Conservation (phyloP, 441 rosid genomes). For the Manihot esculenta region DNA sequence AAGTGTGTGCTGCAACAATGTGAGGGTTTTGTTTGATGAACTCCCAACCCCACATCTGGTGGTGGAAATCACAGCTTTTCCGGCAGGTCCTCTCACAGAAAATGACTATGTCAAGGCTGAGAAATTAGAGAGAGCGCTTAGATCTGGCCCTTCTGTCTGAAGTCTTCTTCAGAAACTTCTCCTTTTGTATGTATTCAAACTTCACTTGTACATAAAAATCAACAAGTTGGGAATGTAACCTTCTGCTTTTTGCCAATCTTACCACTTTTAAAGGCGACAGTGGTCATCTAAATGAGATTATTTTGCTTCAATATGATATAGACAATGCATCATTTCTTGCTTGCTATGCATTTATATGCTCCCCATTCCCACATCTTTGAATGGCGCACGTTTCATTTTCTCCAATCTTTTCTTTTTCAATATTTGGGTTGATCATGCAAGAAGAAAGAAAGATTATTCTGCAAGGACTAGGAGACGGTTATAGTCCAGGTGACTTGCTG, state of each 20-base stretch:
- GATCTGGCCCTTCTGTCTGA: slow-evolving; percentile 74
- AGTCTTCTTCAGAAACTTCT: background rate
- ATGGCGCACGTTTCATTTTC: too few species aligned
- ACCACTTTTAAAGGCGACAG: background rate
- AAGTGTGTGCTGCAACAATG: slow-evolving; percentile 96
- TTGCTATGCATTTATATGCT: too few species aligned
- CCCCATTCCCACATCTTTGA: too few species aligned
- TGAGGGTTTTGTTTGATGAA: slow-evolving; percentile 93
- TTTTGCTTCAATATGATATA: background rate
- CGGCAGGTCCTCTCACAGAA: slow-evolving; percentile 78
- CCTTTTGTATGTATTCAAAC: slow-evolving; percentile 17
- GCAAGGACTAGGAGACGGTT: too few species aligned
- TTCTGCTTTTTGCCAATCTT: slow-evolving; percentile 12
- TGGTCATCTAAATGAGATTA: background rate
- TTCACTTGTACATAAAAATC: slow-evolving; percentile 32
- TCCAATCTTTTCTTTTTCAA: too few species aligned
- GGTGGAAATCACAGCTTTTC: slow-evolving; percentile 85
- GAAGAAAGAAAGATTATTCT: too few species aligned
- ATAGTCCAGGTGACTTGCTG: too few species aligned
- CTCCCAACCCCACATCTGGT: slow-evolving; percentile 86
- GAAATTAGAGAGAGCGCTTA: slow-evolving; percentile 79
- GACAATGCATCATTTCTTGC: background rate
- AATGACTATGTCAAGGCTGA: slow-evolving; percentile 85
- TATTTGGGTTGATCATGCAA: too few species aligned
- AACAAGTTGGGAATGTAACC: background rate